These are phyloP conservation scores for Boletus tomentosulus DNA, from an alignment of 768 basidiomycete species.

Conservation along the genomic window DNA sequence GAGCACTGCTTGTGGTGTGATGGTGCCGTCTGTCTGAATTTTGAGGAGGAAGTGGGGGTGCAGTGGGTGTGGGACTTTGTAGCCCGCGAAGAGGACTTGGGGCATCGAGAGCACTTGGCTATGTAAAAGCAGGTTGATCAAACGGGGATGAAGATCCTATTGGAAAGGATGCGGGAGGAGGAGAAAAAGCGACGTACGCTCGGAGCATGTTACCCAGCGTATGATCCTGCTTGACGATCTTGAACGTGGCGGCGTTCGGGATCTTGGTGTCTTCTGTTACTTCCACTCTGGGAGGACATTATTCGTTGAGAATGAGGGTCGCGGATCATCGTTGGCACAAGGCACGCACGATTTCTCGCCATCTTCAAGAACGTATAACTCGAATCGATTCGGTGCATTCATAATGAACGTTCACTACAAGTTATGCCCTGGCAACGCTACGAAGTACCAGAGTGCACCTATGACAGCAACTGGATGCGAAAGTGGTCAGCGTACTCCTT, in stretches of 20 bases:
- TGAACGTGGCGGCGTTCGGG: constrained; percentile 94
- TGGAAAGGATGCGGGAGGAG: too few species aligned
- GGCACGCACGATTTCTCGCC: constrained; percentile 86
- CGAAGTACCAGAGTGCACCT: background rate
- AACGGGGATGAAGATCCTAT: background rate
- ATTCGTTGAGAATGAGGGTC: background rate
- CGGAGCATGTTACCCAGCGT: constrained; percentile 97
- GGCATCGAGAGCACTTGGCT: constrained; percentile 91
- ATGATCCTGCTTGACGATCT: constrained; percentile 94
- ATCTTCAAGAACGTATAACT: constrained; percentile 88
- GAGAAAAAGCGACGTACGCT: constrained; percentile 53
- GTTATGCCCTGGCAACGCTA: background rate
- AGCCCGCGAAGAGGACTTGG: constrained; percentile 90
- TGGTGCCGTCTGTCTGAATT: constrained; percentile 87
- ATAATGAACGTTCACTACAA: constrained; percentile 36
- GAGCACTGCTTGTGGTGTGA: constrained; percentile 78
- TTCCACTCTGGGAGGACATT: constrained; percentile 62
- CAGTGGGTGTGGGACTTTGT: constrained; percentile 96
- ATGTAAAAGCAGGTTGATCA: constrained; percentile 10
- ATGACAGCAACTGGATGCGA: background rate
- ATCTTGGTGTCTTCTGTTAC: constrained; percentile 95
- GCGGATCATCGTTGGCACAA: background rate
- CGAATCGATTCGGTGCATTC: constrained; percentile 94
- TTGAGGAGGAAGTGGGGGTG: constrained; percentile 94
- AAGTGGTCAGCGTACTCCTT: constrained; percentile 7